These are phyloP conservation scores for Malus asiatica DNA, from an alignment of 306 rosid species.

Conservation along the genomic window DNA sequence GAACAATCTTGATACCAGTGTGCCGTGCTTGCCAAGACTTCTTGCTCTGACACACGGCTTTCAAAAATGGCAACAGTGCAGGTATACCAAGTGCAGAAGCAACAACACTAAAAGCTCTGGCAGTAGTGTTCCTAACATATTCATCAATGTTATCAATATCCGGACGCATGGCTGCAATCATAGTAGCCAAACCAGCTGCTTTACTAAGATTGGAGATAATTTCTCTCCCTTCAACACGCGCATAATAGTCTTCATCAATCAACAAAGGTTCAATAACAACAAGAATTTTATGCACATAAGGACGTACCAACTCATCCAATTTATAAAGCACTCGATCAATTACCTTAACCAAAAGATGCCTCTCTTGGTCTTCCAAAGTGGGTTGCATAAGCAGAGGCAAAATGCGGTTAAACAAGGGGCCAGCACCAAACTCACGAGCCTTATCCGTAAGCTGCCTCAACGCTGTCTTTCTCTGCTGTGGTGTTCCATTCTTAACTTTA, in stretches of 20 bases:
- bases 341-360: conserved; percentile 75
- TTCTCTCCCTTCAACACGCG: conserved; percentile 94
- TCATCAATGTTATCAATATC: conserved; percentile 96
- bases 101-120: conserved; percentile 93
- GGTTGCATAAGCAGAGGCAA: conserved; percentile 76
- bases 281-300: conserved; percentile 92
- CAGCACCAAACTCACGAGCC: conserved; percentile 74
- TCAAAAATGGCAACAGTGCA: conserved; percentile 83
- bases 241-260: conserved; percentile 96
- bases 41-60: conserved; percentile 97
- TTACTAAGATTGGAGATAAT: conserved; percentile 93
- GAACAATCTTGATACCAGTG: conserved; percentile 94
- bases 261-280: conserved; percentile 92
- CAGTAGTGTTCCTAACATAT: conserved; percentile 90
- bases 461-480: conserved; percentile 72
- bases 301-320: conserved; percentile 89
- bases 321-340: conserved; percentile 90
- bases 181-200: conserved; percentile 97
- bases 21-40: conserved; percentile 98
- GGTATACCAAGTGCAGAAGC: conserved; percentile 97
- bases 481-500: conserved; percentile 70
- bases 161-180: conserved; percentile 98
- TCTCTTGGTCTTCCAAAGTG: conserved; percentile 72
- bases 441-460: conserved; percentile 70
- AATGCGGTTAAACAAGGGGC: conserved; percentile 68